Conservation (phyloP, 352 stramenopile species). For the Pythium utonaiense region DNA sequence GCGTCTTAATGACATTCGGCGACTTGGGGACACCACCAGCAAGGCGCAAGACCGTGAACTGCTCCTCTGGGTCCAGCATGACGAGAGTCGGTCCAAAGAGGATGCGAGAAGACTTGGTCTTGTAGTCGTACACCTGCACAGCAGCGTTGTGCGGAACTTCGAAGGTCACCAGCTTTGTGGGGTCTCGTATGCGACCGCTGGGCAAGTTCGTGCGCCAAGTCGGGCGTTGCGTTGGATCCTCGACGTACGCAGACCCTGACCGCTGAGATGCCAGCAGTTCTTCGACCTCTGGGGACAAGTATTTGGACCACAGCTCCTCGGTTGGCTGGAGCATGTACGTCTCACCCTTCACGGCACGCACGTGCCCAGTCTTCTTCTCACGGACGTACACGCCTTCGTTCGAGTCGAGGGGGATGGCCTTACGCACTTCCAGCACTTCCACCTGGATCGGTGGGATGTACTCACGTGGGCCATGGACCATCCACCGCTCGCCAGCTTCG, state of each 20-base stretch:
- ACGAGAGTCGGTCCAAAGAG: slow-evolving; percentile 76
- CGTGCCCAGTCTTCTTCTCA: slow-evolving; percentile 70
- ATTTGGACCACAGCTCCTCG: slow-evolving; percentile 73
- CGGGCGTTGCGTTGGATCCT: slow-evolving; percentile 32
- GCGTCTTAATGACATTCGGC: slow-evolving; percentile 75
- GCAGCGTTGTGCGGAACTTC: slow-evolving; percentile 80
- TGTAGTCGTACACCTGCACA: slow-evolving; percentile 85
- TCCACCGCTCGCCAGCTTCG: slow-evolving; percentile 72
- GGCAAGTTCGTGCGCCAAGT: not conserved
- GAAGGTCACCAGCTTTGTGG: slow-evolving; percentile 69
- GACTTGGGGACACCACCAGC: slow-evolving; percentile 65
- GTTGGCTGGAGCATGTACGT: slow-evolving; percentile 84
- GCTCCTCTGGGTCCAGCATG: slow-evolving; percentile 79
- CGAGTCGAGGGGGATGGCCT: slow-evolving; percentile 68
- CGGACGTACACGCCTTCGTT: slow-evolving; percentile 84
- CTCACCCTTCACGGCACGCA: slow-evolving; percentile 65
- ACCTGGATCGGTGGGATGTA: slow-evolving; percentile 80
- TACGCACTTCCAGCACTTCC: slow-evolving; percentile 69
- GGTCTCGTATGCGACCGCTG: slow-evolving; percentile 31
- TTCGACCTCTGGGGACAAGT: slow-evolving; percentile 57
- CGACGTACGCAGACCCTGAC: slow-evolving; percentile 55
- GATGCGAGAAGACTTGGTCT: slow-evolving; percentile 75
- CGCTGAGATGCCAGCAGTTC: slow-evolving; percentile 55
- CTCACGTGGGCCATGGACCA: slow-evolving; percentile 74
- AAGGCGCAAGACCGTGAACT: slow-evolving; percentile 77